Conservation (phyloP, 2,329 filamentous ascomycete species). For the Pyrenochaeta sp. region DNA sequence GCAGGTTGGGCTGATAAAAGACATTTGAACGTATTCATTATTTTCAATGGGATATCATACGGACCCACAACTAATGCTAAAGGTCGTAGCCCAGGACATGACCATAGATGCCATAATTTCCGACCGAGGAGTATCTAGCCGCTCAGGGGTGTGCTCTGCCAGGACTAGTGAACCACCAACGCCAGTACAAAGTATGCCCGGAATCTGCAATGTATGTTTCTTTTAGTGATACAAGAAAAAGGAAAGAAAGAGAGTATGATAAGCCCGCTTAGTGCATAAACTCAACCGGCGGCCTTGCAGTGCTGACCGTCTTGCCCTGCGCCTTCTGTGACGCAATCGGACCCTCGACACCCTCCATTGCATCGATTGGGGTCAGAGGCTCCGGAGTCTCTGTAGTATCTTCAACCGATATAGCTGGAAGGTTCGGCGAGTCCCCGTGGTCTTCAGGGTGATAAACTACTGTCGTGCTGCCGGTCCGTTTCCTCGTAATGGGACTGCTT, state of each 20-base stretch:
- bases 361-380: conserved; percentile 59
- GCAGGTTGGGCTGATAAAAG: not conserved
- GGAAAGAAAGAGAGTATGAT: conserved; percentile 10
- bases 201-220: conserved; percentile 7
- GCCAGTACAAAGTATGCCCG: conserved; percentile 33
- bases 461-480: conserved; percentile 63
- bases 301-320: conserved; percentile 44
- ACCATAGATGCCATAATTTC: not conserved
- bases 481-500: conserved; percentile 28
- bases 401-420: conserved; percentile 71
- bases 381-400: conserved; percentile 62
- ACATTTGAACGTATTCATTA: conserved; percentile 4
- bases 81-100: not conserved
- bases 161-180: conserved; percentile 24
- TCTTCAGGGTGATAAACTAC: conserved; percentile 70
- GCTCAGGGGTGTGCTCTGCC: not conserved
- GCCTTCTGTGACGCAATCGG: conserved; percentile 46
- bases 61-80: not conserved
- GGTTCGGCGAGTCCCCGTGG: conserved; percentile 65
- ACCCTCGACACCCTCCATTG: conserved; percentile 46
- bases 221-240: conserved; percentile 25
- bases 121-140: not conserved
- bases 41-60: conserved; percentile 3
- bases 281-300: conserved; percentile 51
- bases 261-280: conserved; percentile 41